These are phyloP conservation scores for Globisporangium sylvaticum DNA, from an alignment of 352 stramenopile genomes.

Conservation along the genomic window DNA sequence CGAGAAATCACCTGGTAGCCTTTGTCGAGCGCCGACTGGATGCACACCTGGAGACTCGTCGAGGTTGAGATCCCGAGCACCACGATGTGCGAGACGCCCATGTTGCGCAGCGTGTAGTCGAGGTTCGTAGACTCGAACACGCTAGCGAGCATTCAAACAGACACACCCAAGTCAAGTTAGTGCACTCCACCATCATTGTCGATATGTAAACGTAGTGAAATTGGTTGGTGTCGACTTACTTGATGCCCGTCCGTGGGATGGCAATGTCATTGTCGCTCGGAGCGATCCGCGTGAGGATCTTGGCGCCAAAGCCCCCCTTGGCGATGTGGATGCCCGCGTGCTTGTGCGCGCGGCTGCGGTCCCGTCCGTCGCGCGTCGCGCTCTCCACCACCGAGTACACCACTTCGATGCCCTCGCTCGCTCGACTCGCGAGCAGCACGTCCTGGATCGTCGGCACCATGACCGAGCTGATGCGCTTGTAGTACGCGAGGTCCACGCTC, in stretches of 20 bases:
- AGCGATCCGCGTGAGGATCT: constrained; percentile 49
- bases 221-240: constrained; percentile 33
- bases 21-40: constrained; percentile 82
- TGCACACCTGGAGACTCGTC: constrained; percentile 72
- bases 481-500: constrained; percentile 26
- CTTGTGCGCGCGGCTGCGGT: constrained; percentile 85
- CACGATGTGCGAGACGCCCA: constrained; percentile 83
- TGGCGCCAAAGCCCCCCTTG: constrained; percentile 59
- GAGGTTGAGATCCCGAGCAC: constrained; percentile 82
- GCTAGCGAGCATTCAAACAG: constrained; percentile 25
- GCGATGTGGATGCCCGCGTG: constrained; percentile 77
- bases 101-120: constrained; percentile 87
- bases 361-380: constrained; percentile 74
- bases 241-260: constrained; percentile 74
- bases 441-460: constrained; percentile 59
- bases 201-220: not conserved
- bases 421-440: constrained; percentile 46
- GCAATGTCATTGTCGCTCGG: constrained; percentile 75
- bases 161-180: not conserved
- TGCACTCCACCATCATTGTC: not conserved
- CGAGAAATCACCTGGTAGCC: constrained; percentile 72
- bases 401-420: constrained; percentile 66
- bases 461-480: constrained; percentile 45
- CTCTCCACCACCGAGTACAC: constrained; percentile 90
- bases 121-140: constrained; percentile 87